These are phyloP conservation scores for Claviceps quebecensis DNA, from an alignment of 2,329 filamentous ascomycete species.

Conservation along the genomic window DNA sequence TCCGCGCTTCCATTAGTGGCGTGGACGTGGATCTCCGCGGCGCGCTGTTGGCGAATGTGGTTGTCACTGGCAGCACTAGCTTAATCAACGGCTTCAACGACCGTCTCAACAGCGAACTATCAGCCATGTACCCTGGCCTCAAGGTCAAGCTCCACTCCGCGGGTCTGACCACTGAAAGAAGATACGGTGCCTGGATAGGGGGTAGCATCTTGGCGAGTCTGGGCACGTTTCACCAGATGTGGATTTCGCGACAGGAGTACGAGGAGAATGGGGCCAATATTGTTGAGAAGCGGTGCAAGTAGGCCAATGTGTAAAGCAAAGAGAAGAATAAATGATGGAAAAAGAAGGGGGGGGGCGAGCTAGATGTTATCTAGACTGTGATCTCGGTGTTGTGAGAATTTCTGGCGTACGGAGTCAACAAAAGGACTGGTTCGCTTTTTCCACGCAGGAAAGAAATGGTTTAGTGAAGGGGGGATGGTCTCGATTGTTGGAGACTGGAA, in stretches of 20 bases:
- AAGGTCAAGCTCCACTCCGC: conserved; percentile 81
- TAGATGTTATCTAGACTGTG: background rate
- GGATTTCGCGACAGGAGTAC: conserved; percentile 95
- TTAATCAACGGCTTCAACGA: conserved; percentile 88
- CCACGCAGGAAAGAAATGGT: background rate
- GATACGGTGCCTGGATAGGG: conserved; percentile 91
- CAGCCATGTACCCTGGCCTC: conserved; percentile 66
- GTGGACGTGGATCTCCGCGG: conserved; percentile 84
- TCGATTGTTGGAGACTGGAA: background rate
- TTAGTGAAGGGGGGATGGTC: background rate
- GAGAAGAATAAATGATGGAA: background rate
- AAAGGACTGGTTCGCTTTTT: conserved; percentile 12
- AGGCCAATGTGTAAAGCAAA: conserved; percentile 9
- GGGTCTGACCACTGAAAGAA: conserved; percentile 72
- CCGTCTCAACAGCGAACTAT: conserved; percentile 72
- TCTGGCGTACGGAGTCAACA: conserved; percentile 22
- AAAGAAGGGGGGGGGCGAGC: background rate
- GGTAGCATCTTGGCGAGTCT: conserved; percentile 90
- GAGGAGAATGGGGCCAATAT: conserved; percentile 85
- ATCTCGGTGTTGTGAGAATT: background rate
- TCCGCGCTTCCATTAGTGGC: conserved; percentile 60
- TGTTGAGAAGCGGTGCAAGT: conserved; percentile 95
- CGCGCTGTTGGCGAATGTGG: conserved; percentile 73
- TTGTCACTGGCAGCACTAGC: conserved; percentile 79
- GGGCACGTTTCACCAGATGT: conserved; percentile 98